Percentiles rank a stretch among this genome's conserved stretches.
Evolutionary conservation across 176 grass and related monocot species (phyloP).

Genomic region (Canna indica): DNA sequence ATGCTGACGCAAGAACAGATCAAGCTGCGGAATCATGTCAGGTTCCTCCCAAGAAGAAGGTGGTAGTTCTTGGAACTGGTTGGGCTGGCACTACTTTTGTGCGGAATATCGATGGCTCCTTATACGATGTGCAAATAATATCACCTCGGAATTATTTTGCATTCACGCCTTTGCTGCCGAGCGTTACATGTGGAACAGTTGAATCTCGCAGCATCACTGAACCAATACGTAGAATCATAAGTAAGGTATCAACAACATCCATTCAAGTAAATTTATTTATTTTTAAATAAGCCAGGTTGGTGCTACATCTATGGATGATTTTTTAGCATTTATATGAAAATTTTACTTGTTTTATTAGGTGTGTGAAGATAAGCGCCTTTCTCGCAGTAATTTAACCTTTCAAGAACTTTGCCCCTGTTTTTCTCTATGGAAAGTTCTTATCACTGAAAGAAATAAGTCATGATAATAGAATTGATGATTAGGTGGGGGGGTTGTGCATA

Average conservation of each 20-base stretch:
- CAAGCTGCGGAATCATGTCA: conserved; percentile 26
- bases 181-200: conserved; percentile 86
- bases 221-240: conserved; percentile 73
- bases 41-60: conserved; percentile 35
- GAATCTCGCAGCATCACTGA: conserved; percentile 89
- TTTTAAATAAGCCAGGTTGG: conserved; percentile 15
- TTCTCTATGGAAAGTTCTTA: not conserved
- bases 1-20: conserved; percentile 54
- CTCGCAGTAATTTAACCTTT: not conserved
- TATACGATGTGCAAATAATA: conserved; percentile 89
- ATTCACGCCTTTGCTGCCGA: conserved; percentile 82
- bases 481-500: too few species aligned
- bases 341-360: not conserved
- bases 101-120: conserved; percentile 57
- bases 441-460: too few species aligned
- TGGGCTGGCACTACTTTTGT: conserved; percentile 87
- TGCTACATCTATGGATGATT: not conserved
- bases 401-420: not conserved
- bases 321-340: not conserved
- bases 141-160: conserved; percentile 91
- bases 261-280: too few species aligned
- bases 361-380: not conserved
- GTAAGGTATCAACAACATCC: too few species aligned
- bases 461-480: too few species aligned
- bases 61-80: conserved; percentile 82